Evolutionary conservation across 108 stramenopile genomes (phyloP).

Genomic region (Discostella stelligeroides): DNA sequence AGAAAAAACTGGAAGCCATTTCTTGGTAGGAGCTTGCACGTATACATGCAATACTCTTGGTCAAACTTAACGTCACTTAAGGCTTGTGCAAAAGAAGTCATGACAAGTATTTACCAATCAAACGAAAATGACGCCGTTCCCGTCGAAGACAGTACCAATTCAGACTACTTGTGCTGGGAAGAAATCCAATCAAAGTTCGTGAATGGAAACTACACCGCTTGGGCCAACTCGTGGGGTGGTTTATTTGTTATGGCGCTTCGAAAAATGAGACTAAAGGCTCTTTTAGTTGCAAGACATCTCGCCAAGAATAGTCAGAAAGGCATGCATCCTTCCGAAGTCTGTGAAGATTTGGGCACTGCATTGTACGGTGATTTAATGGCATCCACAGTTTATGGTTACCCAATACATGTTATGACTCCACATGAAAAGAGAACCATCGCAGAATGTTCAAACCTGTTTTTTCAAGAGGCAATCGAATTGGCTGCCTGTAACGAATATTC

Average conservation of each 20-base stretch:
- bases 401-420: conserved; percentile 59
- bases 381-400: conserved; percentile 80
- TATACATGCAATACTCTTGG: conserved; percentile 69
- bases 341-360: conserved; percentile 70
- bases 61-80: conserved; percentile 69
- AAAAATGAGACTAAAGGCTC: conserved; percentile 59
- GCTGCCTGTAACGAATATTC: conserved; percentile 38
- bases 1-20: conserved; percentile 50
- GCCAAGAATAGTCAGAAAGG: conserved; percentile 37
- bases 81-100: conserved; percentile 48
- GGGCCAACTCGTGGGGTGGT: conserved; percentile 87
- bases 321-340: conserved; percentile 61
- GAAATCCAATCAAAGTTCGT: conserved; percentile 54
- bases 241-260: conserved; percentile 74
- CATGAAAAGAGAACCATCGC: conserved; percentile 68
- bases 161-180: conserved; percentile 27
- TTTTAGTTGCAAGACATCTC: conserved; percentile 54
- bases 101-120: conserved; percentile 13
- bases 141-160: neutral
- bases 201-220: conserved; percentile 54
- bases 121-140: conserved; percentile 3
- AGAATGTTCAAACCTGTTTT: conserved; percentile 56
- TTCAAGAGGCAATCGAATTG: conserved; percentile 54
- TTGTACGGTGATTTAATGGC: conserved; percentile 71
- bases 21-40: conserved; percentile 60